A percentile compares a stretch with the other conserved stretches of the same genome.
Evolutionary conservation across 2,329 filamentous ascomycete genomes (phyloP).

Genomic region (Curvularia verruculosa): DNA sequence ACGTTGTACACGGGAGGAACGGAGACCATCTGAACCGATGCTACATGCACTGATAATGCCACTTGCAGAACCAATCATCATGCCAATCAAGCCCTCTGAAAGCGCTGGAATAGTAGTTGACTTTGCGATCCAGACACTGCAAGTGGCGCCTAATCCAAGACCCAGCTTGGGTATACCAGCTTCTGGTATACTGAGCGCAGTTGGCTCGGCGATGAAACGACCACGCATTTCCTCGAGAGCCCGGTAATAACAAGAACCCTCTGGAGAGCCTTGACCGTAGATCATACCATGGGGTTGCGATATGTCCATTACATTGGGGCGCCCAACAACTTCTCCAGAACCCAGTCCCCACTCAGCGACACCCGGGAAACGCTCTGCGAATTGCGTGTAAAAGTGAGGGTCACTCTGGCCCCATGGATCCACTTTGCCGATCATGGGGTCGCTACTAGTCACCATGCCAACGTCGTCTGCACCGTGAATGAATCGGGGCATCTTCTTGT

Average conservation of each 20-base stretch:
- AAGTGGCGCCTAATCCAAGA: constrained; percentile 72
- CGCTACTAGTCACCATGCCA: constrained; percentile 79
- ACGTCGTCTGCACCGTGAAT: constrained; percentile 83
- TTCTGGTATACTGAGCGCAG: constrained; percentile 65
- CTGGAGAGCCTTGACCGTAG: constrained; percentile 84
- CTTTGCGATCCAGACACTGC: constrained; percentile 89
- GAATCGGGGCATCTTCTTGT: constrained; percentile 76
- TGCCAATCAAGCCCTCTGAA: constrained; percentile 79
- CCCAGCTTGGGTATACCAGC: constrained; percentile 79
- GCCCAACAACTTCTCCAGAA: constrained; percentile 73
- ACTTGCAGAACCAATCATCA: constrained; percentile 81
- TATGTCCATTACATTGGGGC: constrained; percentile 88
- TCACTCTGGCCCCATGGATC: constrained; percentile 84
- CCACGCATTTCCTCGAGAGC: constrained; percentile 75
- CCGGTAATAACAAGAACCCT: constrained; percentile 80
- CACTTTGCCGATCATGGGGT: constrained; percentile 75
- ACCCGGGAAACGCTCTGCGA: constrained; percentile 76
- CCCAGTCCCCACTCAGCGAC: constrained; percentile 79
- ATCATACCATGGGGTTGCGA: constrained; percentile 84
- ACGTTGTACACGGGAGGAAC: constrained; percentile 67
- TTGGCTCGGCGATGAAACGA: constrained; percentile 70
- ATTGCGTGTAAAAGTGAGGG: constrained; percentile 74
- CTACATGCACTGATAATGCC: constrained; percentile 85
- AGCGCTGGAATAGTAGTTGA: constrained; percentile 71
- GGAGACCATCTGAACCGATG: constrained; percentile 66